Conservation (phyloP, 2,329 filamentous ascomycete species). For the Aspergillus melleus region DNA sequence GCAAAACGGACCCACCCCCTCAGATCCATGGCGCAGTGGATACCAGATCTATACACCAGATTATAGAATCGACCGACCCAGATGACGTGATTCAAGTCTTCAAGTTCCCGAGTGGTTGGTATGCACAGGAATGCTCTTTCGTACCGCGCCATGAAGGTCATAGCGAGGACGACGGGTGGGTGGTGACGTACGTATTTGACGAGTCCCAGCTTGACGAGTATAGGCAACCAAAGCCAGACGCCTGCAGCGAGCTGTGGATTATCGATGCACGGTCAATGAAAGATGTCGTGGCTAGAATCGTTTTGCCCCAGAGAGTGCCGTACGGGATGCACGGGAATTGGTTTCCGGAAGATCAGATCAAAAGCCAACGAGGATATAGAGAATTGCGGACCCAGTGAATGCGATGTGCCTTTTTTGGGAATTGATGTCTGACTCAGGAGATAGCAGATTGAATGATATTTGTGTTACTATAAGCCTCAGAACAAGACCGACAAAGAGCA, state of each 20-base stretch:
- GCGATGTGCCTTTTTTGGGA: neutral
- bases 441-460: too few species aligned
- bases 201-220: slow-evolving; percentile 60
- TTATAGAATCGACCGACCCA: slow-evolving; percentile 48
- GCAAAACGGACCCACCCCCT: slow-evolving; percentile 47
- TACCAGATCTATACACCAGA: slow-evolving; percentile 52
- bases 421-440: too few species aligned
- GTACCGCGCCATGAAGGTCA: slow-evolving; percentile 48
- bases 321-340: slow-evolving; percentile 68
- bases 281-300: slow-evolving; percentile 54
- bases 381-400: neutral
- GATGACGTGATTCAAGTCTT: slow-evolving; percentile 64
- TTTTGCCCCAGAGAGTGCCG: slow-evolving; percentile 65
- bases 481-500: too few species aligned
- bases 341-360: slow-evolving; percentile 57
- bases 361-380: slow-evolving; percentile 40
- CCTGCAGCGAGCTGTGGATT: slow-evolving; percentile 66
- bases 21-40: slow-evolving; percentile 64
- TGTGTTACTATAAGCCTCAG: too few species aligned
- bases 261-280: slow-evolving; percentile 65
- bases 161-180: slow-evolving; percentile 65
- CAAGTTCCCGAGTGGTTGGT: slow-evolving; percentile 60
- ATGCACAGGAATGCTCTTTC: slow-evolving; percentile 67
- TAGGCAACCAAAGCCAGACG: slow-evolving; percentile 47
- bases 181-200: slow-evolving; percentile 70